Percentiles rank a stretch among this genome's conserved stretches.
phyloP scores from a whole-genome alignment of 2,329 filamentous ascomycete species.

The Fusarium sp. region DNA sequence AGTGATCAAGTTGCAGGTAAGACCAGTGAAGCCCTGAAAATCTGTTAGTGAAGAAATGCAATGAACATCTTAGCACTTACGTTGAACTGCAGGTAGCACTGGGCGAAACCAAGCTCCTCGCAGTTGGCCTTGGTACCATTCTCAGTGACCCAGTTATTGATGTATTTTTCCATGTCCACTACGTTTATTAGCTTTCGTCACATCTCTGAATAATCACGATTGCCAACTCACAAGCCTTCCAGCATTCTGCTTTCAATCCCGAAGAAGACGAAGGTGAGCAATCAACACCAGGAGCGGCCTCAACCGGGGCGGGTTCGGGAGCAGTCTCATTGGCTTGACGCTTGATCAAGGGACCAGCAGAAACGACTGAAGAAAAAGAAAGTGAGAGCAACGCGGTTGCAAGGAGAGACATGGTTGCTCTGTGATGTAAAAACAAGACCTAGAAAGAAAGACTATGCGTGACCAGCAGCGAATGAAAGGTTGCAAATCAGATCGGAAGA shows the following conservation, averaged over 20 bases:
- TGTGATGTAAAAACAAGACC: slow-evolving; percentile 1
- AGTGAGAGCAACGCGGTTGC: slow-evolving; percentile 10
- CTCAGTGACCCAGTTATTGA: slow-evolving; percentile 23
- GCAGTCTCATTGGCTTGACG: slow-evolving; percentile 1
- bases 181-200: background rate
- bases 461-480: slow-evolving; percentile 13
- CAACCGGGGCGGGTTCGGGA: background rate
- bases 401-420: slow-evolving; percentile 18
- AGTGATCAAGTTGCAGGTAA: slow-evolving; percentile 25
- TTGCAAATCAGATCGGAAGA: background rate
- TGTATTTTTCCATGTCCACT: slow-evolving; percentile 36
- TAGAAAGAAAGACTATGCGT: background rate
- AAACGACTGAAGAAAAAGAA: slow-evolving; percentile 10
- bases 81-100: slow-evolving; percentile 25
- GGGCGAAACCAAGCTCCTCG: slow-evolving; percentile 20
- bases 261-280: slow-evolving; percentile 14
- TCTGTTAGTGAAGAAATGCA: fast-evolving
- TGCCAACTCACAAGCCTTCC: slow-evolving; percentile 20
- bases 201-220: fast-evolving
- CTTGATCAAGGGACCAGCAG: slow-evolving; percentile 14
- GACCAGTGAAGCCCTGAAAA: slow-evolving; percentile 9
- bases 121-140: slow-evolving; percentile 22
- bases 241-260: slow-evolving; percentile 26
- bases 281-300: slow-evolving; percentile 10
- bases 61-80: fast-evolving